Evolutionary conservation across 1,139 yeast species (phyloP).

Genomic region (Blastobotrys arbuscula): DNA sequence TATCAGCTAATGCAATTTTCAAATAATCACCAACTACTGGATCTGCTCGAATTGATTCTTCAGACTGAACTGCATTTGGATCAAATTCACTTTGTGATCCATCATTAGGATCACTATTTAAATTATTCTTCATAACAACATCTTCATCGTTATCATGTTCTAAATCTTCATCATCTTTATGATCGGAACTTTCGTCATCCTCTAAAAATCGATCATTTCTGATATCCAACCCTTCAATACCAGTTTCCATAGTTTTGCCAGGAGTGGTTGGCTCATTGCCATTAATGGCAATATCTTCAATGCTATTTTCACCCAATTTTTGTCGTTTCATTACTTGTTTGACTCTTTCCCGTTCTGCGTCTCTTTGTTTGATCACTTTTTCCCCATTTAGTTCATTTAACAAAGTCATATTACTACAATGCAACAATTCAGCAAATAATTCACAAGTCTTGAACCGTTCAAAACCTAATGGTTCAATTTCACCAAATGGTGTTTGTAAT

Average conservation of each 20-base stretch:
- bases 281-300: neutral
- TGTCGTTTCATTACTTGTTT: conserved; percentile 32
- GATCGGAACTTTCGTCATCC: conserved; percentile 11
- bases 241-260: conserved; percentile 15
- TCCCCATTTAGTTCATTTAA: conserved; percentile 83
- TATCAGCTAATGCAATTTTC: conserved; percentile 80
- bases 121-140: neutral
- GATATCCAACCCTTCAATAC: conserved; percentile 17
- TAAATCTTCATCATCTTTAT: conserved; percentile 2
- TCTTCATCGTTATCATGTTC: conserved; percentile 21
- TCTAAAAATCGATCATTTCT: conserved; percentile 13
- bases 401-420: conserved; percentile 94
- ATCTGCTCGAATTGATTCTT: conserved; percentile 44
- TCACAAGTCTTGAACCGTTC: conserved; percentile 95
- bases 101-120: neutral
- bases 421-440: conserved; percentile 86
- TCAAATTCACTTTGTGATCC: conserved; percentile 8
- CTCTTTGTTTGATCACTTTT: conserved; percentile 69
- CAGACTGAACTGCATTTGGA: conserved; percentile 19
- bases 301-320: conserved; percentile 15
- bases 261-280: conserved; percentile 11
- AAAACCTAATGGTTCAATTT: conserved; percentile 85
- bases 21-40: conserved; percentile 89
- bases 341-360: conserved; percentile 52
- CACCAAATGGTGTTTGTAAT: conserved; percentile 67